These are phyloP conservation scores for Cicer yamashitae DNA, from an alignment of 306 rosid species.

Conservation along the genomic window DNA sequence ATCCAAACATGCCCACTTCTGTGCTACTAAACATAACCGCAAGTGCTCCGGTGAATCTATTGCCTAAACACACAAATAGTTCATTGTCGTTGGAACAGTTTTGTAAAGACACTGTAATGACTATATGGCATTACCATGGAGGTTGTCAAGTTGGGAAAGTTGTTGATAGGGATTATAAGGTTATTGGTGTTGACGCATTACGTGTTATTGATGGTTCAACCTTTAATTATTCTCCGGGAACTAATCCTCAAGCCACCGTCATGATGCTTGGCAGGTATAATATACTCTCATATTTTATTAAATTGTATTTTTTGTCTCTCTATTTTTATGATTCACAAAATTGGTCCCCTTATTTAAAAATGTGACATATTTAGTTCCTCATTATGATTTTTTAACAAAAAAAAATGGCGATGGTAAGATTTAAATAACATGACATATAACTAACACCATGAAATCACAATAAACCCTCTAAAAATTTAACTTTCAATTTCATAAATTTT, in stretches of 20 bases:
- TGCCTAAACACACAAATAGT: constrained; percentile 62
- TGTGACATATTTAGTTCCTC: no score
- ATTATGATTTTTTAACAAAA: no score
- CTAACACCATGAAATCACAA: no score
- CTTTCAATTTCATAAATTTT: no score
- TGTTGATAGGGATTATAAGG: constrained; percentile 65
- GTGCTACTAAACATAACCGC: constrained; percentile 59
- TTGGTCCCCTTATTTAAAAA: no score
- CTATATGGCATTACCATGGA: constrained; percentile 92
- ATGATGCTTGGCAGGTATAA: constrained; percentile 86
- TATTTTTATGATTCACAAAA: no score
- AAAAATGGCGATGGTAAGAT: no score
- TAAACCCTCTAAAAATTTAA: no score
- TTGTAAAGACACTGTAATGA: constrained; percentile 77
- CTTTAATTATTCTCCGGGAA: constrained; percentile 73
- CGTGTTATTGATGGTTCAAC: constrained; percentile 87
- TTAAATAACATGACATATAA: no score
- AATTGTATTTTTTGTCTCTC: no score
- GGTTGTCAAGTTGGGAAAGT: constrained; percentile 77
- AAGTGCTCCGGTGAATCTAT: constrained; percentile 57
- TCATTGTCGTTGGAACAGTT: constrained; percentile 64
- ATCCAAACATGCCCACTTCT: constrained; percentile 37
- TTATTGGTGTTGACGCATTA: constrained; percentile 64
- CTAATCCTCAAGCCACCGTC: constrained; percentile 86
- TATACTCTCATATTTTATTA: no score